phyloP scores from a whole-genome alignment of 495 filamentous ascomycete genomes.

The Bryoglossum gracile region DNA sequence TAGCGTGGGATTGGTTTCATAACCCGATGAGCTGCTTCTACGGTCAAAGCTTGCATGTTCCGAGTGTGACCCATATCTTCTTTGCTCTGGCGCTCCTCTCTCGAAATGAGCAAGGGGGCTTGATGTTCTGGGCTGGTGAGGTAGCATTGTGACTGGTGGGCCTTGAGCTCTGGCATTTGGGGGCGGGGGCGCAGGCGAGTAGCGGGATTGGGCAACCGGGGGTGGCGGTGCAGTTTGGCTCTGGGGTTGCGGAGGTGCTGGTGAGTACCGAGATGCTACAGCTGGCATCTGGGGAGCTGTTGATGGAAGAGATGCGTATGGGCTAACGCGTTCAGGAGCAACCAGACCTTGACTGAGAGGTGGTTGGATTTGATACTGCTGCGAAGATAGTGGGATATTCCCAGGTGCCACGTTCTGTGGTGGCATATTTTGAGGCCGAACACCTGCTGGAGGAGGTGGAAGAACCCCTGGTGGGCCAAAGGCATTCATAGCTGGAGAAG shows the following conservation, averaged over 20 bases:
- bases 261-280: constrained; percentile 50
- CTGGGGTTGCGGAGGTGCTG: constrained; percentile 43
- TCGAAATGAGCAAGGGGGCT: constrained; percentile 72
- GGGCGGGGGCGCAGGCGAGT: constrained; percentile 45
- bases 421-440: constrained; percentile 11
- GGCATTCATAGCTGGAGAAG: constrained; percentile 22
- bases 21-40: constrained; percentile 39
- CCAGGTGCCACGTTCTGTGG: no score
- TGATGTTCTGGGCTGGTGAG: constrained; percentile 77
- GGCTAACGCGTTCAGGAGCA: constrained; percentile 53
- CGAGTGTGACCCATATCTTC: constrained; percentile 25
- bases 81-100: constrained; percentile 35
- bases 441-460: constrained; percentile 13
- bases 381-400: constrained; percentile 28
- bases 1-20: constrained; percentile 38
- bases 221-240: constrained; percentile 25
- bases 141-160: constrained; percentile 38
- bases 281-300: constrained; percentile 31
- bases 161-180: constrained; percentile 31
- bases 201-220: constrained; percentile 31
- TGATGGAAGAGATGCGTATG: constrained; percentile 45
- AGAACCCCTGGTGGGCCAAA: constrained; percentile 24
- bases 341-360: constrained; percentile 33
- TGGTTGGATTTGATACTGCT: constrained; percentile 25
- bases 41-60: constrained; percentile 31